Conservation (phyloP, 2,329 filamentous ascomycete genomes). For the Colletotrichum spaethianum region DNA sequence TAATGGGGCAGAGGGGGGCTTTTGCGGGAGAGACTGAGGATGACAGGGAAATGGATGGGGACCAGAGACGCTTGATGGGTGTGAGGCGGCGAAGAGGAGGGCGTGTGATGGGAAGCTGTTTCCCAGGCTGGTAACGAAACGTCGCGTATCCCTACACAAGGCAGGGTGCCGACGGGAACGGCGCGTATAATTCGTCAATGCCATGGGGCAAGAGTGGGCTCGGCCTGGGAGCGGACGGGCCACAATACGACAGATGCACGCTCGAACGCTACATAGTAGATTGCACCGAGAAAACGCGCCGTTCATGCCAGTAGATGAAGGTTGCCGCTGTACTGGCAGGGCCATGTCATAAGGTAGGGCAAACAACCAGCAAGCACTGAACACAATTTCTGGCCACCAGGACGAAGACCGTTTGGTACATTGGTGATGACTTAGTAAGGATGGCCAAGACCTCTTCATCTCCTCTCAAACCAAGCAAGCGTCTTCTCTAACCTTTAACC, state of each 20-base stretch:
- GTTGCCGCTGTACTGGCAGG: not conserved
- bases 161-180: constrained; percentile 33
- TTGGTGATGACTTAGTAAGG: constrained; percentile 29
- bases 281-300: constrained; percentile 28
- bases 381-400: not conserved
- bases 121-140: constrained; percentile 30
- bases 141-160: constrained; percentile 25
- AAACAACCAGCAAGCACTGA: not conserved
- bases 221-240: not conserved
- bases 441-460: constrained; percentile 17
- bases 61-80: not conserved
- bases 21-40: not conserved
- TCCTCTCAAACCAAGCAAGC: not conserved
- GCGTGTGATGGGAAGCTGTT: constrained; percentile 20
- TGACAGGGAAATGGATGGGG: not conserved
- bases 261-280: constrained; percentile 12
- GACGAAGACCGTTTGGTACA: constrained; percentile 18
- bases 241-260: constrained; percentile 18
- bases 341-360: not conserved
- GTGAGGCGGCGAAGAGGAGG: not conserved
- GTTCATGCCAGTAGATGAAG: not conserved
- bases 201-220: constrained; percentile 1
- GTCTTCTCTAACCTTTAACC: not conserved
- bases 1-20: constrained; percentile 5
- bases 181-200: constrained; percentile 17